Evolutionary conservation across 148 eudicot species (phyloP).

Genomic region (Rhododendron simsii): DNA sequence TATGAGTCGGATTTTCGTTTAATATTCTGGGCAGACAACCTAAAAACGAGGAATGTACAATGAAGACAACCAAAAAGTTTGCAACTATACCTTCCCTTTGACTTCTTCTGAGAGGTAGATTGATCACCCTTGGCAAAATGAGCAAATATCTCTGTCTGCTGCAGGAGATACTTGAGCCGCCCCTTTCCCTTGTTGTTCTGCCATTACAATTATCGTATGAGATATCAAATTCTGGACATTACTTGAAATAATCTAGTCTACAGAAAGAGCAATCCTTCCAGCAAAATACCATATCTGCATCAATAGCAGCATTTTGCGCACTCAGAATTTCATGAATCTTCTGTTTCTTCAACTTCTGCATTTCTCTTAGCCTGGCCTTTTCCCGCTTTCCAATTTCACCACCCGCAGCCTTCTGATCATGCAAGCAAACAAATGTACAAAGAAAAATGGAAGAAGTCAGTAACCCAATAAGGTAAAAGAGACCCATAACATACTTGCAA

Average conservation of each 20-base stretch:
- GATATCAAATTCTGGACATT: not conserved
- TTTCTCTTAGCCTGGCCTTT: slow-evolving; percentile 66
- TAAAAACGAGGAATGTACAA: not conserved
- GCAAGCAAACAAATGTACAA: not conserved
- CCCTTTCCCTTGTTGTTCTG: slow-evolving; percentile 97
- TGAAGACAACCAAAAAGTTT: not conserved
- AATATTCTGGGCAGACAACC: not conserved
- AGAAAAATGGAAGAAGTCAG: not conserved
- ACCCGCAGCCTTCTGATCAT: slow-evolving; percentile 49
- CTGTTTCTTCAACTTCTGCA: slow-evolving; percentile 82
- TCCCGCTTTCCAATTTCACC: slow-evolving; percentile 69
- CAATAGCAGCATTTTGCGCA: slow-evolving; percentile 80
- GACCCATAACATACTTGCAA: not conserved
- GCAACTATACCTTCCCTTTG: slow-evolving; percentile 61
- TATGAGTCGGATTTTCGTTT: not conserved
- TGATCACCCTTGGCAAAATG: slow-evolving; percentile 95
- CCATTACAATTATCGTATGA: not conserved
- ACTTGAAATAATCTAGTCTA: not conserved
- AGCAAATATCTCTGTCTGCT: slow-evolving; percentile 96
- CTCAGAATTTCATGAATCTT: slow-evolving; percentile 84
- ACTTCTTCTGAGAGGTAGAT: slow-evolving; percentile 55
- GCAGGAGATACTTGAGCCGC: slow-evolving; percentile 80
- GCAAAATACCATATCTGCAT: slow-evolving; percentile 43
- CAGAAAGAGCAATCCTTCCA: not conserved
- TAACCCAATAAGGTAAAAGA: not conserved